Conservation (phyloP, 805 yeast species). For the Lachancea quebecensis region DNA sequence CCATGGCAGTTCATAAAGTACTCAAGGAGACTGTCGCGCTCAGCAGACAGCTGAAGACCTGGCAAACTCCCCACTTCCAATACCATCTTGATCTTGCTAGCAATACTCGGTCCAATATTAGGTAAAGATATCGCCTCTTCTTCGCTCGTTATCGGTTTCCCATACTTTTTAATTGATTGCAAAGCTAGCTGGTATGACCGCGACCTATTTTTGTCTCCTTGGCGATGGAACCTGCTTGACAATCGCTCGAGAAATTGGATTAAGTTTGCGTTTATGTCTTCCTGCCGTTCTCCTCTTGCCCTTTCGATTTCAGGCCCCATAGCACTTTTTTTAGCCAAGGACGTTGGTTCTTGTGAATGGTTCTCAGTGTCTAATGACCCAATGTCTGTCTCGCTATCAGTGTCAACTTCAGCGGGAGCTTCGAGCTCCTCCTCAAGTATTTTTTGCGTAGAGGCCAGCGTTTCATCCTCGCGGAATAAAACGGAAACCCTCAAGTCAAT, state of each 20-base stretch:
- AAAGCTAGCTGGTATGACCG: constrained; percentile 26
- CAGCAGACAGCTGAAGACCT: constrained; percentile 15
- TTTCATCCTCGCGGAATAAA: neutral
- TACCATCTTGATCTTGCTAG: constrained; percentile 25
- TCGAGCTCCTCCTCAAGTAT: neutral
- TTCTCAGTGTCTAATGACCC: neutral
- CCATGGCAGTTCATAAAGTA: constrained; percentile 27
- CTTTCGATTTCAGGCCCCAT: neutral
- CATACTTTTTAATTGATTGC: constrained; percentile 17
- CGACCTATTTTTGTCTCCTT: constrained; percentile 26
- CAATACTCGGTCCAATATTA: constrained; percentile 21
- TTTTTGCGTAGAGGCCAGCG: neutral
- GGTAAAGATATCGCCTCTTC: constrained; percentile 20
- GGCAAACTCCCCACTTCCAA: constrained; percentile 21
- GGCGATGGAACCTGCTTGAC: constrained; percentile 18
- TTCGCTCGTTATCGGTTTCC: constrained; percentile 20
- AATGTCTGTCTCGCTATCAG: constrained; percentile 3
- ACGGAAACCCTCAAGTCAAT: neutral
- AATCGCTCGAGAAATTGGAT: constrained; percentile 16
- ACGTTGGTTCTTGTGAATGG: neutral
- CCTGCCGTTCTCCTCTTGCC: neutral
- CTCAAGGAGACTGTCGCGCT: constrained; percentile 13
- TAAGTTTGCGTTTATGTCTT: constrained; percentile 14
- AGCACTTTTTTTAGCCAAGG: too few species aligned
- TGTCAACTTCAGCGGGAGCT: neutral